Conservation (phyloP, 208 protist species). For the Wallacemonas sp. region DNA sequence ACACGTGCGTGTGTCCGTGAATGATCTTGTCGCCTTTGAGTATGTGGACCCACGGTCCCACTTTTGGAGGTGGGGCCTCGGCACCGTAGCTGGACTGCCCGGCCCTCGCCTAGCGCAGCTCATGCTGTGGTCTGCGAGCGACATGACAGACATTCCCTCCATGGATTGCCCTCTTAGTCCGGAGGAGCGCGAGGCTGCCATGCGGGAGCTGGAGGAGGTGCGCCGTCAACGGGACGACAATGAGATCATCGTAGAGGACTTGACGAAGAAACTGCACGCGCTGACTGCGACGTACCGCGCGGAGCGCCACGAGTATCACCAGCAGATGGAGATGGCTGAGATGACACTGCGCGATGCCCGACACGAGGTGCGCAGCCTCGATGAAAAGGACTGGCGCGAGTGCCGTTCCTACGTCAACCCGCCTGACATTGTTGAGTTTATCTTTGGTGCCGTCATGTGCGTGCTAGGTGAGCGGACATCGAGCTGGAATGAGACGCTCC, state of each 20-base stretch:
- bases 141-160: slow-evolving; percentile 12
- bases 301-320: slow-evolving; percentile 12
- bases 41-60: slow-evolving; percentile 29
- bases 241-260: slow-evolving; percentile 26
- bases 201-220: slow-evolving; percentile 27
- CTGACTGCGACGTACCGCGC: slow-evolving; percentile 22
- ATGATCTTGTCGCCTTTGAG: slow-evolving; percentile 58
- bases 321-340: slow-evolving; percentile 20
- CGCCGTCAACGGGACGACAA: slow-evolving; percentile 19
- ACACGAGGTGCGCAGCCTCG: slow-evolving; percentile 29
- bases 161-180: slow-evolving; percentile 12
- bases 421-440: slow-evolving; percentile 47
- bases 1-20: slow-evolving; percentile 27
- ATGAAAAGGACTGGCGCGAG: slow-evolving; percentile 53
- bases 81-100: slow-evolving; percentile 39
- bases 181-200: slow-evolving; percentile 17
- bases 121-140: slow-evolving; percentile 34
- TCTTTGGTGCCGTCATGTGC: slow-evolving; percentile 41
- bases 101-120: slow-evolving; percentile 48
- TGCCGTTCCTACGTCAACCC: slow-evolving; percentile 57
- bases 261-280: slow-evolving; percentile 22
- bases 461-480: slow-evolving; percentile 32
- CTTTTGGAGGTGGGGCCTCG: slow-evolving; percentile 49
- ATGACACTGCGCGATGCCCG: slow-evolving; percentile 24
- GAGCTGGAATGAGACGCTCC: slow-evolving; percentile 28